Base-by-base conservation (phyloP, 1,139 yeast species). In the Candida sp. region DNA sequence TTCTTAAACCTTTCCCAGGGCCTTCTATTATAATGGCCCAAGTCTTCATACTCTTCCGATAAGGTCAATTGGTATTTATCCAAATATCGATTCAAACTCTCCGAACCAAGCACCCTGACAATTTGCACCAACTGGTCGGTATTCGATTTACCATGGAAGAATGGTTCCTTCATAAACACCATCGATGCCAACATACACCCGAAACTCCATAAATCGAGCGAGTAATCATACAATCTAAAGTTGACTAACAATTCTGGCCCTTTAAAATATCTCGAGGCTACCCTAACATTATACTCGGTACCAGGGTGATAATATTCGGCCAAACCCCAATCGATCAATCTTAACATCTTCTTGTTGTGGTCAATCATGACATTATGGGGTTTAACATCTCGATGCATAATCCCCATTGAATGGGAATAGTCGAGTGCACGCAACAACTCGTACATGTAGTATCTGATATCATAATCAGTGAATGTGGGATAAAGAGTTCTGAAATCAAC, bases 281-380 rank as follows among this genome's bases (percentile, higher is more conserved):
- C 99, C 53, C 99, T 81, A 23, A 93, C 99, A 57, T 95, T 95
- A 64, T 91, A 93, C 57, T 90, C 97, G 52, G 87, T 88, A 21
- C 96, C 95, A 5, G 90, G 87, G 61, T 95, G 99, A 63, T 95
- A 95, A 60, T 91, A 93, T 64, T 95, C 99, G 4, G 99, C 99
- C 47, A 95, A 74, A 8, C 99, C 99, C 99, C 99, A 95, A 70
- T 95, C 99, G 53, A 95, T 95, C 51, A 95, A 77, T 51, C 97
- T 79, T 53, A 95, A 71, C 48, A 70, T 72, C 55, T 80, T 79
- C 52, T 75, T 75, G 43, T 81, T 81, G 53, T 93, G 98, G 63
- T 95, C 99, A 58, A 95, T 95, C 97, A 95, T 93, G 39, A 95
- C 95, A 60, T 95, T 95, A 62, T 95, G 98, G 25, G 99, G 99